Conservation (phyloP, 1,139 yeast species). For the Debaryomyces sp. region DNA sequence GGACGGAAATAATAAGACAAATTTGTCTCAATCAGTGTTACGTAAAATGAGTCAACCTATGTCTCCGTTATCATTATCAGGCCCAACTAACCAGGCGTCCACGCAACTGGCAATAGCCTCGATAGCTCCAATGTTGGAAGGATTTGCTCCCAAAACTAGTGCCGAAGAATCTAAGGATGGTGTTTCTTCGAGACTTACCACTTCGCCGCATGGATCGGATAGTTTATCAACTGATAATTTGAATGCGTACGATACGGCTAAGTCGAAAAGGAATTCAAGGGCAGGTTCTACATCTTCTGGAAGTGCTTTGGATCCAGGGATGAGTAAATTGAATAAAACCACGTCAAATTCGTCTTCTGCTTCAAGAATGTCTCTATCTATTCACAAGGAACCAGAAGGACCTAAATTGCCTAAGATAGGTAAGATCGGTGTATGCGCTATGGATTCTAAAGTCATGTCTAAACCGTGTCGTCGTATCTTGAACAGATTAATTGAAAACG, state of each 20-base stretch:
- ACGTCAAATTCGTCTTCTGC: slow-evolving; percentile 41
- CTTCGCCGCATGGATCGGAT: slow-evolving; percentile 10
- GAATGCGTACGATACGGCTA: slow-evolving; percentile 1
- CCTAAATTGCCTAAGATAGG: slow-evolving; percentile 76
- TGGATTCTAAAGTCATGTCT: slow-evolving; percentile 95
- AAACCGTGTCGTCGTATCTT: slow-evolving; percentile 94
- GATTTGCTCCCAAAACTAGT: slow-evolving; percentile 71
- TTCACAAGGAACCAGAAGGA: slow-evolving; percentile 43
- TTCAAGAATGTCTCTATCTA: slow-evolving; percentile 49
- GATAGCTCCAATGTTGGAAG: slow-evolving; percentile 74
- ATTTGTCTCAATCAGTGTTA: not conserved
- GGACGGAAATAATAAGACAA: not conserved
- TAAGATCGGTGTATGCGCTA: slow-evolving; percentile 97
- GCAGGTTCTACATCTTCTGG: slow-evolving; percentile 27
- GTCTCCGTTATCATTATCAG: slow-evolving; percentile 34
- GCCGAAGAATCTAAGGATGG: slow-evolving; percentile 49
- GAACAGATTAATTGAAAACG: slow-evolving; percentile 84
- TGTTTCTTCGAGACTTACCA: slow-evolving; percentile 13
- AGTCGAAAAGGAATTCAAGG: slow-evolving; percentile 15
- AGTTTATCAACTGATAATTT: slow-evolving; percentile 5
- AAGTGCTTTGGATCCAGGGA: slow-evolving; percentile 10
- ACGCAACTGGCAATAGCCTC: slow-evolving; percentile 70
- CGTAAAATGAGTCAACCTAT: slow-evolving; percentile 30
- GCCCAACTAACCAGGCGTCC: slow-evolving; percentile 17
- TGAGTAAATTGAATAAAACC: slow-evolving; percentile 35